Base-by-base conservation (phyloP, 2,329 filamentous ascomycete genomes). In the Pseudogymnoascus sp. region DNA sequence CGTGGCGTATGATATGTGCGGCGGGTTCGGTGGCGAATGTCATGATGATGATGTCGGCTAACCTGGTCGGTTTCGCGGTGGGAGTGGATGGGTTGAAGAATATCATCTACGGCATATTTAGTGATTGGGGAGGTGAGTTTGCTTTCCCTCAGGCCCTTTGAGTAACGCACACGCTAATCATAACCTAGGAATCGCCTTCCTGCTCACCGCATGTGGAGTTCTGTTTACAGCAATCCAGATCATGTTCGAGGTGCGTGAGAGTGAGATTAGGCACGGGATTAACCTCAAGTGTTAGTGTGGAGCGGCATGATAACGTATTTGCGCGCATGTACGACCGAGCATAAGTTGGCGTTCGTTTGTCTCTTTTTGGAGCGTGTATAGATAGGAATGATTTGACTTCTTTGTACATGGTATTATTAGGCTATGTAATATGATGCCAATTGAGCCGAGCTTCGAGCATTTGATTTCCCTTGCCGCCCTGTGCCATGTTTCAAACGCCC, bases 241-340 rank as follows among this genome's bases (percentile, higher is more conserved):
- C 70, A 99, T 99, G 94, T 97, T 97, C 77, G 94, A 99, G 78
- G 82, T 95, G 67, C 81, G 94, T 59, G 90, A 97, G 76, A 80
- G 82, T 41, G 94, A 99, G 78, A 84, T 86, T 75, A 82, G 93
- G 68, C 84, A 83, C 67, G 94, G 94, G 0, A 87, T 97, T 62
- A 81, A 84, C 67, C 73, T 97, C 74, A 96, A 90, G 76, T 97
- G 91, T 73, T 96, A 70, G 57, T 6, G 12, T 15, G 37, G 57
- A 37, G 57, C 57, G 28, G n/a, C n/a, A 53, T 53, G 18, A 33
- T 33, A 53, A 25, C 14, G 28, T 6, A 53, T 33, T 53, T 53
- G n/a, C 47, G 28, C 28, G 2, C 47, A 53, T 53, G 15, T 53
- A 53, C 9, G 47, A 33, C 28, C 15, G 47, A 53, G 47, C 47